phyloP scores from a whole-genome alignment of 768 basidiomycete species.

The Macrolepiota albuminosa region DNA sequence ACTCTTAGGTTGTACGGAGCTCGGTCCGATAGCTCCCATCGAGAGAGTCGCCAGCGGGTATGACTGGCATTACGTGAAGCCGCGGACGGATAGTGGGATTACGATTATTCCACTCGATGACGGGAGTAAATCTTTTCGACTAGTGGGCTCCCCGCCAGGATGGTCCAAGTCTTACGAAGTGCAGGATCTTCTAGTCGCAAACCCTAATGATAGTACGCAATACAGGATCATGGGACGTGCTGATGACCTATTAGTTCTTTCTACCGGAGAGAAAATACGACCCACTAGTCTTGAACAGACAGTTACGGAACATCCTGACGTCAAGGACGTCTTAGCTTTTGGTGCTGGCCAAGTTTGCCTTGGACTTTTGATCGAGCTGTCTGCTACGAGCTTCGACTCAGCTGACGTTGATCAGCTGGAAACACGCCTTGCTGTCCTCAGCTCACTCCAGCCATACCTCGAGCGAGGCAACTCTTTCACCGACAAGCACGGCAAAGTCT shows the following conservation, averaged over 20 bases:
- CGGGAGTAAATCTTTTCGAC: slow-evolving; percentile 20
- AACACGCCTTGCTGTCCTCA: slow-evolving; percentile 15
- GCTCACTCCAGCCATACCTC: slow-evolving; percentile 25
- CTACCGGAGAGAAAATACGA: slow-evolving; percentile 38
- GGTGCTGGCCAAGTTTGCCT: slow-evolving; percentile 30
- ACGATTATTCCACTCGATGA: slow-evolving; percentile 23
- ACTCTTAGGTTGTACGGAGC: slow-evolving; percentile 28
- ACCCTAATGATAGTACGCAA: slow-evolving; percentile 27
- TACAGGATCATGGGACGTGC: slow-evolving; percentile 32
- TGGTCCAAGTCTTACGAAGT: slow-evolving; percentile 29
- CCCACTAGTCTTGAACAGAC: slow-evolving; percentile 28
- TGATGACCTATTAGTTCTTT: slow-evolving; percentile 38
- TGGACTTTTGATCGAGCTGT: slow-evolving; percentile 33
- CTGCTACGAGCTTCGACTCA: slow-evolving; percentile 7
- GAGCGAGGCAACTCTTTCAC: slow-evolving; percentile 29
- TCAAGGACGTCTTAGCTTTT: slow-evolving; percentile 33
- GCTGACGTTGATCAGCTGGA: slow-evolving; percentile 14
- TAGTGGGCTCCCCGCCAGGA: slow-evolving; percentile 28
- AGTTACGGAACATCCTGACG: slow-evolving; percentile 29
- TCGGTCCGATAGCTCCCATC: slow-evolving; percentile 33
- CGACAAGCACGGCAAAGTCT: slow-evolving; percentile 33
- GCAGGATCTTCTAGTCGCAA: slow-evolving; percentile 31
- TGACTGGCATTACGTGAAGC: slow-evolving; percentile 34
- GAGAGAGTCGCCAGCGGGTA: slow-evolving; percentile 24
- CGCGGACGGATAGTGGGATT: slow-evolving; percentile 28